These are phyloP conservation scores for Talaromyces piceae DNA, from an alignment of 2,329 filamentous ascomycete genomes.

Conservation along the genomic window DNA sequence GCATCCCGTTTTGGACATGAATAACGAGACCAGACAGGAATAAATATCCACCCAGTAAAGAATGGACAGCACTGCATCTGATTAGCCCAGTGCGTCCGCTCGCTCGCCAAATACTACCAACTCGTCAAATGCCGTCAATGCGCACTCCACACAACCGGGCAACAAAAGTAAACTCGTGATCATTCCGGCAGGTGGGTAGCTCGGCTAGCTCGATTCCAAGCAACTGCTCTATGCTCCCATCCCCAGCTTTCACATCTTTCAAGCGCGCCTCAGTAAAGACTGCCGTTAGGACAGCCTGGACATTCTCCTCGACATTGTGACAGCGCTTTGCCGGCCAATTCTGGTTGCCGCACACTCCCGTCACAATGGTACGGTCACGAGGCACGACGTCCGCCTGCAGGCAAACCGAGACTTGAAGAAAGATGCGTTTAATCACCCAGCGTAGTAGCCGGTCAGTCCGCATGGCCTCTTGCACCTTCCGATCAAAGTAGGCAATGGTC, in stretches of 20 bases:
- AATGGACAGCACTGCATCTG: too few relatives aligned
- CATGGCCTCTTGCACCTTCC: neutral
- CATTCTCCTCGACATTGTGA: neutral
- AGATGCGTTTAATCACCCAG: neutral
- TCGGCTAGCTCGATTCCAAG: neutral
- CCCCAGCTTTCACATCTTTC: neutral
- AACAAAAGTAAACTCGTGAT: neutral
- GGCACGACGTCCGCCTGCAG: neutral
- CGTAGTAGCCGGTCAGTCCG: neutral
- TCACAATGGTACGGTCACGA: neutral
- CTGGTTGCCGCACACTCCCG: neutral
- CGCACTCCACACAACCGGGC: neutral
- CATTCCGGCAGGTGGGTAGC: neutral
- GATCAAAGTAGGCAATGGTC: neutral
- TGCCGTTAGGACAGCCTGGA: neutral
- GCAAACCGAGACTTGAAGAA: neutral
- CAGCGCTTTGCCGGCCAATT: neutral
- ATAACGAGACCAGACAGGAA: too few relatives aligned
- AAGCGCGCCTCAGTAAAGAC: neutral
- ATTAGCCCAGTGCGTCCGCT: too few relatives aligned
- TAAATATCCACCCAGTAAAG: too few relatives aligned
- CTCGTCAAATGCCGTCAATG: too few relatives aligned
- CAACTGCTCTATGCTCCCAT: neutral
- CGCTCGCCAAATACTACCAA: too few relatives aligned
- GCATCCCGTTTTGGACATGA: too few relatives aligned